phyloP scores from a whole-genome alignment of 345 rosid species.

The Aquilaria malaccensis region DNA sequence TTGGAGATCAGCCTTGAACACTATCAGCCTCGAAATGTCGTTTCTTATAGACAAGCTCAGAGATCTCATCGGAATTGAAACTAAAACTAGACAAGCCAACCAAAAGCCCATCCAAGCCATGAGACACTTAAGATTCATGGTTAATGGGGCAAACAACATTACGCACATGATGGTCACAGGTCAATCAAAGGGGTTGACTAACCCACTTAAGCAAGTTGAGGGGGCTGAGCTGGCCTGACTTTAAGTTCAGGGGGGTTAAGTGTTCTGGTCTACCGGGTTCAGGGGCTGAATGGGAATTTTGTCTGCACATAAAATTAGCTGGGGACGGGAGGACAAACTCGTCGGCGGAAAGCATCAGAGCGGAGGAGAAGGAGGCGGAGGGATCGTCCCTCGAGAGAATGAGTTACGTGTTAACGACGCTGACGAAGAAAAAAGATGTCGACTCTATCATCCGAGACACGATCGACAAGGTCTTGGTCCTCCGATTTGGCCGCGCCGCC shows the following conservation, averaged over 20 bases:
- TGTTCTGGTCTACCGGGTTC: no score
- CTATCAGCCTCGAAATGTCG: slow-evolving; percentile 73
- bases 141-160: background rate
- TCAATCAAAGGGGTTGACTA: no score
- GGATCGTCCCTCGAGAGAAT: slow-evolving; percentile 17
- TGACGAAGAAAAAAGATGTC: slow-evolving; percentile 67
- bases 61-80: slow-evolving; percentile 34
- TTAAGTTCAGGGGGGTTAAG: no score
- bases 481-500: slow-evolving; percentile 73
- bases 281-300: no score
- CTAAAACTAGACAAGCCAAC: slow-evolving; percentile 10
- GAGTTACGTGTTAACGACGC: slow-evolving; percentile 42
- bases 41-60: slow-evolving; percentile 58
- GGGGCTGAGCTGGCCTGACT: no score
- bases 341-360: background rate
- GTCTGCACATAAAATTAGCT: no score
- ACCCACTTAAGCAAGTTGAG: no score
- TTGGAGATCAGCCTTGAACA: slow-evolving; percentile 74
- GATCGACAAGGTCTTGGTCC: slow-evolving; percentile 82
- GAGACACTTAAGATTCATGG: slow-evolving; percentile 12
- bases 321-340: no score
- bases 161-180: no score
- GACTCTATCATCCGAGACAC: slow-evolving; percentile 68
- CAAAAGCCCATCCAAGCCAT: slow-evolving; percentile 10
- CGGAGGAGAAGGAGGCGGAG: background rate